Evolutionary conservation across 2,329 filamentous ascomycete species (phyloP).

Genomic region (Emergomyces pasteurianus): DNA sequence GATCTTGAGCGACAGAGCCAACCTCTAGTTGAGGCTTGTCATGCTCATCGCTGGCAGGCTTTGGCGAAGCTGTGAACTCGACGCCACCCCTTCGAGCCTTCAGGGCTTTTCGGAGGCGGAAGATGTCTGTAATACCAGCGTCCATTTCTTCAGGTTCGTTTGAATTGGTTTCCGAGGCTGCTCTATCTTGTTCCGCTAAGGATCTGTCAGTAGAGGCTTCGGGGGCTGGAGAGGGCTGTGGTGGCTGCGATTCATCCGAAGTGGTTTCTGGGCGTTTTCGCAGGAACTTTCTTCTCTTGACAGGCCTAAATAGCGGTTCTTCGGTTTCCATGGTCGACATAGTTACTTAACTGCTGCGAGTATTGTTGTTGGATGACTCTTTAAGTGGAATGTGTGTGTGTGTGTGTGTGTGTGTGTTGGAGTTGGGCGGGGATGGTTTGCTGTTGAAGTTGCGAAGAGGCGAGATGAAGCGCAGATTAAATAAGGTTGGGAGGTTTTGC

Average conservation of each 20-base stretch:
- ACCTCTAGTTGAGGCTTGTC: constrained; percentile 16
- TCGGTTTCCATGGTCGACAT: constrained; percentile 9
- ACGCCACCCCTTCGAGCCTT: constrained; percentile 33
- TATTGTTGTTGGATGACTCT: neutral
- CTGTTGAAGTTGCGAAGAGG: neutral
- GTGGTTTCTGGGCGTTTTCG: constrained; percentile 30
- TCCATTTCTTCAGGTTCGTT: constrained; percentile 8
- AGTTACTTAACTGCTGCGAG: neutral
- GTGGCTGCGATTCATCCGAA: constrained; percentile 1
- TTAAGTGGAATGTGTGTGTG: neutral
- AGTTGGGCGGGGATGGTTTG: neutral
- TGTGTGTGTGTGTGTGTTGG: neutral
- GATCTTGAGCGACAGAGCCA: constrained; percentile 19
- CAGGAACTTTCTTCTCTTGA: constrained; percentile 40
- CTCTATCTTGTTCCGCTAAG: neutral
- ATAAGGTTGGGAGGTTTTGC: no score
- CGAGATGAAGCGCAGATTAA: neutral
- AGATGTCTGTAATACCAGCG: constrained; percentile 20
- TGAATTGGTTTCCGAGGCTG: neutral
- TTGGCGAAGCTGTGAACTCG: constrained; percentile 30
- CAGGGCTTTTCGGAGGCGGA: constrained; percentile 28
- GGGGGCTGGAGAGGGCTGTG: neutral
- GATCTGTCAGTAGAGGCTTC: neutral
- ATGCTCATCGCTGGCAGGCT: constrained; percentile 9
- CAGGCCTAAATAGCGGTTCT: constrained; percentile 34